Evolutionary conservation across 306 rosid species (phyloP), one percentile per base, ranked within the genome.

Genomic region (Pterocarpus macrocarpus): DNA sequence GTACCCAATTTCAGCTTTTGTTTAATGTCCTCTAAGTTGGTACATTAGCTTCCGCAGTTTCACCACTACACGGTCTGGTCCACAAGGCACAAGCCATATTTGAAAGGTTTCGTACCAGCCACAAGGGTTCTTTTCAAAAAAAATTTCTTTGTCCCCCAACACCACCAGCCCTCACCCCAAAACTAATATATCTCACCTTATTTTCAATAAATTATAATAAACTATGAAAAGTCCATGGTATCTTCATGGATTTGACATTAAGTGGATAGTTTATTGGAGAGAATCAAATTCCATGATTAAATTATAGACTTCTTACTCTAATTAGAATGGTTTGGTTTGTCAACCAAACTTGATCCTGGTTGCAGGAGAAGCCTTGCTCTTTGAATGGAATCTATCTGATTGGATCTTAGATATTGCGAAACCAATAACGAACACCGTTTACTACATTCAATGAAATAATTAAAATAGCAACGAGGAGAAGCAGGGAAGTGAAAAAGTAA

Each of bases 41-140:
- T 72, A 17, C 57, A 47, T 17, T 47, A 17, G 14, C 33, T 43
- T 34, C 62, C 39, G 73, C 56, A 35, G 3, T 56, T 71, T 64
- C 57, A 4, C 13, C 64, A 64, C 70, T 33, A 12, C 50, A 41
- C 33, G 55, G 47, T 74, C 32, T 74, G 56, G 58, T 43, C 84
- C 75, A 64, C 68, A 64, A 8, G 17, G 22, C 50, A 47, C 64
- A 63, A 35, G 9, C 36, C 13, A 45, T 12, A 41, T 38, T 49
- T 68, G 66, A 68, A 65, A 57, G 76, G 47, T 34, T 35, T 36
- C 13, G 1, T 64, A 30, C 41, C 75, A 75, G 34, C 81, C 76
- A 2, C 81, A 75, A 68, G 57, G 35, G 85, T 66, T 47, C 57
- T 45, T 81, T 75, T 58, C 64, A 57, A 9, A 12, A 22, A 22